phyloP scores from a whole-genome alignment of 192 early-diverging fungal genomes.

The Coemansia sp. region DNA sequence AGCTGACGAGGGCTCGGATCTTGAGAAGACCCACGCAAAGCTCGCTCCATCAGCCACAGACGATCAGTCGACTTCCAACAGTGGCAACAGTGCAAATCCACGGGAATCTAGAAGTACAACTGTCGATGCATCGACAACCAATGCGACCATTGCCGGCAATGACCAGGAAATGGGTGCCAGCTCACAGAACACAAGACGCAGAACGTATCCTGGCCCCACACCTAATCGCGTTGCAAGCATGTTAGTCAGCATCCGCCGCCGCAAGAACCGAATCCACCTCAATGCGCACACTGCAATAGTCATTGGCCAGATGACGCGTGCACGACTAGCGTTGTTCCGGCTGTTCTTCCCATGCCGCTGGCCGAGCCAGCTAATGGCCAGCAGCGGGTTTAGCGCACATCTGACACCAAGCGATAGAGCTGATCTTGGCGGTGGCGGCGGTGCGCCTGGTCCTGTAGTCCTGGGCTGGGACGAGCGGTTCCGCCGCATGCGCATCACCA shows the following conservation, averaged over 20 bases:
- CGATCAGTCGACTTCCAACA: neutral
- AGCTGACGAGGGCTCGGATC: conserved; percentile 1
- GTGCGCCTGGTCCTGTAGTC: conserved; percentile 40
- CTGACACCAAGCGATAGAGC: neutral
- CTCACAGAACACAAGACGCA: conserved; percentile 5
- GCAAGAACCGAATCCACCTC: conserved; percentile 54
- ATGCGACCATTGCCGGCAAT: neutral
- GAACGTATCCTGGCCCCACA: conserved; percentile 1
- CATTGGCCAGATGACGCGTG: conserved; percentile 51
- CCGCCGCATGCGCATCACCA: conserved; percentile 41
- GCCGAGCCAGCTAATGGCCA: conserved; percentile 53
- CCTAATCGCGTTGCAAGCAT: conserved; percentile 51
- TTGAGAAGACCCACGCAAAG: neutral
- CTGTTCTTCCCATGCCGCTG: conserved; percentile 55
- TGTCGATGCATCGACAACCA: neutral
- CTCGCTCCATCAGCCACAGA: neutral
- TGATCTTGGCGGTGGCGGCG: conserved; percentile 48
- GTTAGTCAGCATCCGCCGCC: conserved; percentile 50
- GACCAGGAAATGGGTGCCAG: neutral
- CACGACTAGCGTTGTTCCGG: conserved; percentile 50
- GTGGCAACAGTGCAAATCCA: no score
- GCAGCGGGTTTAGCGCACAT: conserved; percentile 15
- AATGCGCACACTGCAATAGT: conserved; percentile 51
- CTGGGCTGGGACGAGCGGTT: conserved; percentile 55
- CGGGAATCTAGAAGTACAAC: neutral